Percentiles rank a stretch among this genome's conserved stretches.
Conservation (phyloP, 192 early-diverging fungal genomes). For the Linderina pennispora region DNA sequence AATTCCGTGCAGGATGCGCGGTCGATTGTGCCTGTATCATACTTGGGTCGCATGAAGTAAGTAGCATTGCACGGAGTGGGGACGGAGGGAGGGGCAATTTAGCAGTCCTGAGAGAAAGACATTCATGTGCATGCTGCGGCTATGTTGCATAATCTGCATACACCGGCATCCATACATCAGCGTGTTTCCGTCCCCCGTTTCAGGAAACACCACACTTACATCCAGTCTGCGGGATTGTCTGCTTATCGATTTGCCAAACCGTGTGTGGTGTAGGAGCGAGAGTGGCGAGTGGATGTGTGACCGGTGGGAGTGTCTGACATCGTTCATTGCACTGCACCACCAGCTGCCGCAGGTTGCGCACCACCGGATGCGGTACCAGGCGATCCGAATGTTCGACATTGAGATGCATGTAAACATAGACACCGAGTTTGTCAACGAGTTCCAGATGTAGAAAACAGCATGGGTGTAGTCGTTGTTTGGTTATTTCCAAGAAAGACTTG, state of each 20-base stretch:
- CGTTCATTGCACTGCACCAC: constrained; percentile 33
- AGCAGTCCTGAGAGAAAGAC: too few species aligned
- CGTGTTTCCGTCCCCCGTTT: background rate
- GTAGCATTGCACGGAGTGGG: too few species aligned
- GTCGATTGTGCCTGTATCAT: constrained; percentile 33
- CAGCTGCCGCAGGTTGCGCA: constrained; percentile 36
- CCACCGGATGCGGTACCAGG: constrained; percentile 40
- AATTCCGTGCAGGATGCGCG: constrained; percentile 18
- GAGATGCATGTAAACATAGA: constrained; percentile 42
- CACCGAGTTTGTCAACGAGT: constrained; percentile 26
- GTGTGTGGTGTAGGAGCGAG: constrained; percentile 18
- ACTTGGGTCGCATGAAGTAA: constrained; percentile 42
- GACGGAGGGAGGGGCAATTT: too few species aligned
- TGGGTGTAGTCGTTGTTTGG: too few species aligned
- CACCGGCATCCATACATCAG: too few species aligned
- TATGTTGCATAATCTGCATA: too few species aligned
- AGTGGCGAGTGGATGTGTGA: constrained; percentile 45
- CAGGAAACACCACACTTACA: too few species aligned
- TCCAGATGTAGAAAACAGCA: background rate
- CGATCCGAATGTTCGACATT: constrained; percentile 36
- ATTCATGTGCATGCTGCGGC: too few species aligned
- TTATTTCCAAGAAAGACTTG: too few species aligned
- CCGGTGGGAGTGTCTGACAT: constrained; percentile 40
- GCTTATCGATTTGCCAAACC: too few species aligned
- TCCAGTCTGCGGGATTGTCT: too few species aligned